phyloP scores from a whole-genome alignment of 192 early-diverging fungal genomes.

The Rhizoclosmatium sp. region DNA sequence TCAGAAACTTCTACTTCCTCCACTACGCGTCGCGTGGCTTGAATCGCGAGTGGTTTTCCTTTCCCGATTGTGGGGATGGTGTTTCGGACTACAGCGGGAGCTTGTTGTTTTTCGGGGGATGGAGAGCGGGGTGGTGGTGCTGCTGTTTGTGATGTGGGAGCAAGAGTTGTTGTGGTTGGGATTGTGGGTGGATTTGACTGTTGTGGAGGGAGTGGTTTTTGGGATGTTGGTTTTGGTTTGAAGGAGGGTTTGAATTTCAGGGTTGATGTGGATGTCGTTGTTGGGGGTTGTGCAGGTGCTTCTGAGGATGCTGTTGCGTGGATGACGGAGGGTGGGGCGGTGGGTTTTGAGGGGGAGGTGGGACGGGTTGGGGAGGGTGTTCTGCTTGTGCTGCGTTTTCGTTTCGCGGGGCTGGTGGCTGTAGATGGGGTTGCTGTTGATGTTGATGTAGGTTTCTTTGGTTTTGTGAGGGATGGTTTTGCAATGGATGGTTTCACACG shows the following conservation, averaged over 20 bases:
- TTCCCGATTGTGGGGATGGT: neutral
- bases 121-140: neutral
- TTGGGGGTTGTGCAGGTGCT: neutral
- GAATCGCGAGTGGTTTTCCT: conserved; percentile 6
- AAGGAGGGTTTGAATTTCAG: conserved; percentile 12
- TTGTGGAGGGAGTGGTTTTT: neutral
- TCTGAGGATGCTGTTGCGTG: neutral
- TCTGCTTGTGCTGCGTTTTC: neutral
- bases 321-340: neutral
- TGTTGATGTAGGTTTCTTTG: neutral
- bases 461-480: neutral
- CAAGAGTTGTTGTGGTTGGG: neutral
- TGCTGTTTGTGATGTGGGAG: neutral
- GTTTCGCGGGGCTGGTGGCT: neutral
- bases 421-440: neutral
- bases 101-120: neutral
- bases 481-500: neutral
- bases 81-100: neutral
- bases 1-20: neutral
- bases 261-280: neutral
- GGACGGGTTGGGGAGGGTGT: neutral
- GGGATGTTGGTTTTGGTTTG: neutral
- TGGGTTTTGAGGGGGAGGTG: neutral
- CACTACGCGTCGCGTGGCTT: neutral
- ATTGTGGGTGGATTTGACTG: neutral